Conservation (phyloP, 441 rosid species). For the Adansonia gregorii region DNA sequence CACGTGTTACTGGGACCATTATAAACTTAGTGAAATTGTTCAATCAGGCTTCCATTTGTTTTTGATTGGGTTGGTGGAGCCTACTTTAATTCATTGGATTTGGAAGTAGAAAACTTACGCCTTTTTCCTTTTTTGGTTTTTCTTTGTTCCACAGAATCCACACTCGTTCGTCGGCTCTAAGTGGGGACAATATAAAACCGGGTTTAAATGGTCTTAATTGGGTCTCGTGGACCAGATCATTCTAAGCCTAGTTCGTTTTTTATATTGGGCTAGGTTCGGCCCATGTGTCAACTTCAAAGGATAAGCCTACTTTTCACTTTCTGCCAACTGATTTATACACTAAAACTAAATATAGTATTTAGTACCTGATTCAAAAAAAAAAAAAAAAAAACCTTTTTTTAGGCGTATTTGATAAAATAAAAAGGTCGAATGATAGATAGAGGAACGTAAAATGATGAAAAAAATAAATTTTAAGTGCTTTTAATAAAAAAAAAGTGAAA, state of each 20-base stretch:
- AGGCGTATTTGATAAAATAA: no score
- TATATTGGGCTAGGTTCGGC: neutral
- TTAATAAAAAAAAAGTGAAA: no score
- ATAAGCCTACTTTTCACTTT: no score
- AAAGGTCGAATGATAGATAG: no score
- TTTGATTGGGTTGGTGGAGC: neutral
- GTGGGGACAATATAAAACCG: neutral
- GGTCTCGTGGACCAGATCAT: neutral
- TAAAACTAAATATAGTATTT: no score
- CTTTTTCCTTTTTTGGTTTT: no score
- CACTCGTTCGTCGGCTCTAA: neutral
- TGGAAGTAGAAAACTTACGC: neutral
- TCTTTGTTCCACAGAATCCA: no score
- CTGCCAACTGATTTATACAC: no score
- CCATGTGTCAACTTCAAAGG: neutral
- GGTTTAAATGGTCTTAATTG: neutral
- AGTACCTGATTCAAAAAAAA: no score
- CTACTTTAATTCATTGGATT: neutral
- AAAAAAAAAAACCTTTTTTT: no score
- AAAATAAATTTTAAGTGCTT: no score
- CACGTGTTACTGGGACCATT: slow-evolving; percentile 1
- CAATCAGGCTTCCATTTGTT: neutral
- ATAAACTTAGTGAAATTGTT: neutral
- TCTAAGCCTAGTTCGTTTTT: neutral
- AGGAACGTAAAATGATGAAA: no score